Percentiles rank a stretch among this genome's conserved stretches.
These are phyloP conservation scores for Globisporangium spinosum DNA, from an alignment of 352 stramenopile species.

Conservation along the genomic window DNA sequence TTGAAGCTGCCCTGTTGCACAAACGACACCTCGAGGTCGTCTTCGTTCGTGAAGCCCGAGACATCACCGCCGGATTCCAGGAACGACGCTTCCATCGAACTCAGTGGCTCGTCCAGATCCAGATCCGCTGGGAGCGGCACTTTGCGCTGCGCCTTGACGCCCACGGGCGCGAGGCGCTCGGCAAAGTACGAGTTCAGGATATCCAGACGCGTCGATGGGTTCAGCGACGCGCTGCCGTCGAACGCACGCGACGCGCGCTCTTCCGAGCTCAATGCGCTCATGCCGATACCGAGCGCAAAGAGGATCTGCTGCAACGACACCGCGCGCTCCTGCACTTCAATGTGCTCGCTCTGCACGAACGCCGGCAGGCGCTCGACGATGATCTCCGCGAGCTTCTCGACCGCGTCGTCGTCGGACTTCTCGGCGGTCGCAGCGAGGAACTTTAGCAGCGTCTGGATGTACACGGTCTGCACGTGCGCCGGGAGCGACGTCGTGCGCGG, in stretches of 20 bases:
- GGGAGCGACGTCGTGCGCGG: constrained; percentile 79
- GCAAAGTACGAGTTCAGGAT: constrained; percentile 75
- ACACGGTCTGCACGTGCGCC: constrained; percentile 90
- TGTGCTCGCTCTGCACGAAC: constrained; percentile 90
- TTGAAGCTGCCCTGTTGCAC: constrained; percentile 46
- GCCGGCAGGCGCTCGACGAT: constrained; percentile 80
- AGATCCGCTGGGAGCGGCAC: constrained; percentile 87
- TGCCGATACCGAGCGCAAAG: constrained; percentile 55
- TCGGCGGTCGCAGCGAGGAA: constrained; percentile 75
- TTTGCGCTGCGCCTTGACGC: constrained; percentile 89
- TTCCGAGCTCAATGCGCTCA: constrained; percentile 48
- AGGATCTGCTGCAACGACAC: constrained; percentile 81
- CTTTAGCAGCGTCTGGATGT: constrained; percentile 93
- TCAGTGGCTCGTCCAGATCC: constrained; percentile 61
- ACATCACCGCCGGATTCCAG: constrained; percentile 72
- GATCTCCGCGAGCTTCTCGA: constrained; percentile 84
- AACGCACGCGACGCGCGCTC: constrained; percentile 69
- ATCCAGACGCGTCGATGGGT: constrained; percentile 40
- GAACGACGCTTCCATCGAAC: constrained; percentile 58
- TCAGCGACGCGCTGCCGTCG: constrained; percentile 43
- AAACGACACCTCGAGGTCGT: constrained; percentile 83
- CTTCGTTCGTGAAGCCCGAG: constrained; percentile 52
- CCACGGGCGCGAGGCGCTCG: constrained; percentile 85
- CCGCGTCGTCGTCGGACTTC: constrained; percentile 63
- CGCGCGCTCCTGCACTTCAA: constrained; percentile 95